Evolutionary conservation across 768 basidiomycete species (phyloP).

Genomic region (Amanita subjunquillea): DNA sequence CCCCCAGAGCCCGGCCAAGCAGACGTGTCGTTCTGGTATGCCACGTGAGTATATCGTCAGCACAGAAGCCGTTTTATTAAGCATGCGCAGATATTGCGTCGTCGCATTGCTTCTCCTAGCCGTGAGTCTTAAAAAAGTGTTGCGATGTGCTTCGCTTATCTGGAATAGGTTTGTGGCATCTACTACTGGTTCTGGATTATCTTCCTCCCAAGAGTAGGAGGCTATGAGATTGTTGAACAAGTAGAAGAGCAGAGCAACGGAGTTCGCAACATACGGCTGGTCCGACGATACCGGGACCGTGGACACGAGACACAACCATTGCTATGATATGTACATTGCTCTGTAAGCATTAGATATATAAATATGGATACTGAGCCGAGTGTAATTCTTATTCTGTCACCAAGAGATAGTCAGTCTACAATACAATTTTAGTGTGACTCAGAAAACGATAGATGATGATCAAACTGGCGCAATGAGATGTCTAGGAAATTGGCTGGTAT

Average conservation of each 20-base stretch:
- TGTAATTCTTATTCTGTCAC: not conserved
- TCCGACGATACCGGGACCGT: conserved; percentile 20
- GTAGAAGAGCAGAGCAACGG: conserved; percentile 29
- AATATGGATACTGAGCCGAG: too few species aligned
- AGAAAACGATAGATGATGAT: not conserved
- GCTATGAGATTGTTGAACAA: conserved; percentile 37
- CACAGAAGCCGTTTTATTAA: too few species aligned
- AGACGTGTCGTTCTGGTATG: conserved; percentile 30
- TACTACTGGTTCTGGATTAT: conserved; percentile 35
- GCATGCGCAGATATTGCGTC: conserved; percentile 18
- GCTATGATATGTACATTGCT: not conserved
- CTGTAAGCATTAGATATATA: not conserved
- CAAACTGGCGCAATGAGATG: too few species aligned
- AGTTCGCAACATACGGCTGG: conserved; percentile 21
- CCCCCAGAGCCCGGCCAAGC: conserved; percentile 25
- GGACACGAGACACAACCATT: conserved; percentile 8
- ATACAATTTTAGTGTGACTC: not conserved
- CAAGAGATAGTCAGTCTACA: not conserved
- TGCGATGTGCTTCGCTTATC: not conserved
- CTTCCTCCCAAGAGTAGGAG: conserved; percentile 29
- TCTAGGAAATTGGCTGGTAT: not conserved
- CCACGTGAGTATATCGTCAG: conserved; percentile 17
- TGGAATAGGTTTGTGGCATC: conserved; percentile 19
- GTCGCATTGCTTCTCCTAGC: conserved; percentile 17
- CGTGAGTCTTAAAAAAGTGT: conserved; percentile 9